Evolutionary conservation across 2,329 filamentous ascomycete species (phyloP).

Genomic region (Fusarium tanahbumbuense): DNA sequence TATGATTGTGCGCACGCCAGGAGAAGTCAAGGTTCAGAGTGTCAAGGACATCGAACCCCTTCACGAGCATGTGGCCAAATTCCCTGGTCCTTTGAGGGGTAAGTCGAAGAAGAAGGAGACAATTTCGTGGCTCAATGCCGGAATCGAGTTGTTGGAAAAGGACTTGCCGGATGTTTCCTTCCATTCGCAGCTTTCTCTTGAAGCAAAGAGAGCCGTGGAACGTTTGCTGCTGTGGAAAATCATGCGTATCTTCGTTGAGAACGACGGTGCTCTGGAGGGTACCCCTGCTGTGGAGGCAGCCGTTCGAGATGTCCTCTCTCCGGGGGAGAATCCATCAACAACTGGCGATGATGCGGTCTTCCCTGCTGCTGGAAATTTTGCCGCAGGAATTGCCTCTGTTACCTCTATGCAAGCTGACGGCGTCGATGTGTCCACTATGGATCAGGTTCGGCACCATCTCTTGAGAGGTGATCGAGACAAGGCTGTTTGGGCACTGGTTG

Average conservation of each 20-base stretch:
- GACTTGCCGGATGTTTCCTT: constrained; percentile 62
- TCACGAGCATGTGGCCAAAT: constrained; percentile 78
- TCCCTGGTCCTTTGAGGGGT: constrained; percentile 88
- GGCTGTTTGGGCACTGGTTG: constrained; percentile 92
- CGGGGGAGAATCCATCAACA: constrained; percentile 54
- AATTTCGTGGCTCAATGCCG: constrained; percentile 79
- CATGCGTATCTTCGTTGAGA: constrained; percentile 81
- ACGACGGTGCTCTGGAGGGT: constrained; percentile 85
- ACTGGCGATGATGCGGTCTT: constrained; percentile 45
- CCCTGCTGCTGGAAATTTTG: constrained; percentile 40
- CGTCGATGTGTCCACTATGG: constrained; percentile 75
- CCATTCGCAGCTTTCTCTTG: constrained; percentile 64
- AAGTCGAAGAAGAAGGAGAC: constrained; percentile 98
- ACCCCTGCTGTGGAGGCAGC: constrained; percentile 77
- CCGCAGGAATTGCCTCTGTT: constrained; percentile 41
- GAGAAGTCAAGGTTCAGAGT: constrained; percentile 82
- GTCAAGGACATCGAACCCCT: constrained; percentile 79
- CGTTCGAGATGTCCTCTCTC: constrained; percentile 79
- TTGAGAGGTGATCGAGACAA: constrained; percentile 87
- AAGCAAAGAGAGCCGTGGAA: constrained; percentile 80
- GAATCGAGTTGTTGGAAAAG: constrained; percentile 79
- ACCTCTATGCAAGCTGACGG: constrained; percentile 69
- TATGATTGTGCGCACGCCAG: constrained; percentile 83
- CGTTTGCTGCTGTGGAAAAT: constrained; percentile 89
- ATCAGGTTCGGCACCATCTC: constrained; percentile 78